Evolutionary conservation across 768 basidiomycete genomes (phyloP), one percentile per base, ranked within the genome.

Genomic region (Phaeolepiota aurea): DNA sequence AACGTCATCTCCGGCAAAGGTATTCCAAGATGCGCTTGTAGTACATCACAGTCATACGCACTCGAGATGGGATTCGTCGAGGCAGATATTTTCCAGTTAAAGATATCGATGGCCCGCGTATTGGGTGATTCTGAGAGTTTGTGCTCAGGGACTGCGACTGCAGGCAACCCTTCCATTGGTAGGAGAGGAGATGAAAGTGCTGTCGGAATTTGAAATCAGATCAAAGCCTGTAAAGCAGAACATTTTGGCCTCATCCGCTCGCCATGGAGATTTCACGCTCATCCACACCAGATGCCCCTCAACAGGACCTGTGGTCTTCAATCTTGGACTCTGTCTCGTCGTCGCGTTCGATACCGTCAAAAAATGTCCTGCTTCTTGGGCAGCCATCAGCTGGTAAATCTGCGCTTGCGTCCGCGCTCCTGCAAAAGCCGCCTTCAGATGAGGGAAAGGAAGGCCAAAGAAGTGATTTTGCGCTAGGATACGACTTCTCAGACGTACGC

Each of bases 1-100:
- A 97, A 98, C 0, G 87, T 91, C 90, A 98, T 98, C 57, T 99
- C 96, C 2, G 96, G 96, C 1, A 94, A 61, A 0, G 94, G 87
- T 18, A 98, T 69, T 2, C 81, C 79, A 3, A 88, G 65, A 0
- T 60, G 49, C 4, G 73, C 63, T 38, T 86, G 82, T 34, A 89
- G 62, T 0, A 68, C 68, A 54, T 93, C 86, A 46, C 77, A 79
- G 50, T 90, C 80, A 33, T 64, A 57, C 1, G 89, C 82, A 53
- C 81, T 82, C 16, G 87, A 86, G 54, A 92, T 93, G 5, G 87
- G 76, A 48, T 78, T 74, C 16, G 85, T 88, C 7, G 72, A 71
- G 0, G 82, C 73, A 3, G 79, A 76, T 51, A 93, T 77, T 18
- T 52, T 50, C 88, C 88, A 92, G 52, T 66, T 74, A 21, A 68